A percentile compares a stretch with the other conserved stretches of the same genome.
These are phyloP conservation scores for Colletotrichum brevisporum DNA, from an alignment of 2,329 filamentous ascomycete species.

Conservation along the genomic window DNA sequence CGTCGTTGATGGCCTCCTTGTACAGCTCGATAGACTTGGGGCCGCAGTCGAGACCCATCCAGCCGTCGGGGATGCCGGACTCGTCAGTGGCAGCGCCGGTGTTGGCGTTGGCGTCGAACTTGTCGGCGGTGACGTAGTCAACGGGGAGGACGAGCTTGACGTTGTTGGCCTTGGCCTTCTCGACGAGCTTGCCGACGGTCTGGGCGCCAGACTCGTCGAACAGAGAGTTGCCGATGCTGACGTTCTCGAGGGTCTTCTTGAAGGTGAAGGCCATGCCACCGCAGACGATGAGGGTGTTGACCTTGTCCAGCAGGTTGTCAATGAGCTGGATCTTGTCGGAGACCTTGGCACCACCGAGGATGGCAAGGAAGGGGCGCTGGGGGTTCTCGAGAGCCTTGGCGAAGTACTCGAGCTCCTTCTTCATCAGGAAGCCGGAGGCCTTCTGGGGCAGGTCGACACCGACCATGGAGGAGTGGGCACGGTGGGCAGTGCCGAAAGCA, in stretches of 20 bases:
- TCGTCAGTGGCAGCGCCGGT: slow-evolving; percentile 86
- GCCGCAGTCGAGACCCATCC: slow-evolving; percentile 98
- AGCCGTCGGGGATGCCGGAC: slow-evolving; percentile 94
- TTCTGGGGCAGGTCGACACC: slow-evolving; percentile 96
- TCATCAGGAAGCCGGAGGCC: slow-evolving; percentile 98
- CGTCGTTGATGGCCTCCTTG: slow-evolving; percentile 86
- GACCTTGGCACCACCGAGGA: slow-evolving; percentile 97
- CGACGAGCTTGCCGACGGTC: slow-evolving; percentile 87
- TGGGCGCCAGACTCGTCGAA: slow-evolving; percentile 96
- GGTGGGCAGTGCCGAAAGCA: slow-evolving; percentile 97
- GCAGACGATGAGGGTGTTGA: slow-evolving; percentile 96
- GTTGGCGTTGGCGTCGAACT: slow-evolving; percentile 89
- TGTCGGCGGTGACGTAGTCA: slow-evolving; percentile 97
- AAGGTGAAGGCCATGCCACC: slow-evolving; percentile 99
- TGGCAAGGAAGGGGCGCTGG: slow-evolving; percentile 96
- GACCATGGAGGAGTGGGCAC: slow-evolving; percentile 99
- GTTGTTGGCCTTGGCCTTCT: slow-evolving; percentile 96
- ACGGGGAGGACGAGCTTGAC: slow-evolving; percentile 95
- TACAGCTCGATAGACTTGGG: slow-evolving; percentile 89
- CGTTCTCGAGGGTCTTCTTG: slow-evolving; percentile 96
- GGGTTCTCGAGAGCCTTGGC: slow-evolving; percentile 95
- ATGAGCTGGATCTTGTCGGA: slow-evolving; percentile 99
- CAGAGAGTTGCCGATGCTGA: slow-evolving; percentile 90
- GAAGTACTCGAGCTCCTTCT: slow-evolving; percentile 99
- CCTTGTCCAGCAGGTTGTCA: slow-evolving; percentile 98